These are phyloP conservation scores for Anthostomella pinea DNA, from an alignment of 2,329 filamentous ascomycete genomes.

Conservation along the genomic window DNA sequence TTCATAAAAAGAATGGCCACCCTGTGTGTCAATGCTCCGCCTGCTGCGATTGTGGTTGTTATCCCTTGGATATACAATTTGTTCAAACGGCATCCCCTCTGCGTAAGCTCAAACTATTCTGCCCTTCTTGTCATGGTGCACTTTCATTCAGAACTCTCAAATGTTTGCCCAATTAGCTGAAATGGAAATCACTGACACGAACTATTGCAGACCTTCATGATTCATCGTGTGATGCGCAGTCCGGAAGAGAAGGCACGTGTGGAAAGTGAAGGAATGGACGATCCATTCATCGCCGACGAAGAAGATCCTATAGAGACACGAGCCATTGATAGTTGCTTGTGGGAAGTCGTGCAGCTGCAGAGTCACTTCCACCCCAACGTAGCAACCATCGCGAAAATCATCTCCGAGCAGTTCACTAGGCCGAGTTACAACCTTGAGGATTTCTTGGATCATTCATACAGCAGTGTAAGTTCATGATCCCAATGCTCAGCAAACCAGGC, in stretches of 20 bases:
- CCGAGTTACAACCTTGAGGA: conserved; percentile 93
- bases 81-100: conserved; percentile 82
- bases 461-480: conserved; percentile 55
- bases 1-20: conserved; percentile 93
- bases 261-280: conserved; percentile 58
- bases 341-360: conserved; percentile 90
- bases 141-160: too few relatives aligned
- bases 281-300: conserved; percentile 76
- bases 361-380: conserved; percentile 97
- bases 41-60: conserved; percentile 82
- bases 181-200: too few relatives aligned
- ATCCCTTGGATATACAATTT: conserved; percentile 96
- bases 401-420: conserved; percentile 97
- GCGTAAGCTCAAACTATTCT: too few relatives aligned
- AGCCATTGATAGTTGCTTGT: conserved; percentile 89
- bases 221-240: conserved; percentile 72
- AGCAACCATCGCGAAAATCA: conserved; percentile 86
- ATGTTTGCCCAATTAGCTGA: too few relatives aligned
- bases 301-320: conserved; percentile 78
- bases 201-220: conserved; percentile 99
- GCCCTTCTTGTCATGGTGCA: too few relatives aligned
- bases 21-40: conserved; percentile 82
- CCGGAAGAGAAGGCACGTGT: conserved; percentile 56
- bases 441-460: conserved; percentile 93
- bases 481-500: background rate